Percentiles rank a stretch among this genome's conserved stretches.
These are phyloP conservation scores for Rhexocercosporidium sp. DNA, from an alignment of 2,329 filamentous ascomycete species.

Conservation along the genomic window DNA sequence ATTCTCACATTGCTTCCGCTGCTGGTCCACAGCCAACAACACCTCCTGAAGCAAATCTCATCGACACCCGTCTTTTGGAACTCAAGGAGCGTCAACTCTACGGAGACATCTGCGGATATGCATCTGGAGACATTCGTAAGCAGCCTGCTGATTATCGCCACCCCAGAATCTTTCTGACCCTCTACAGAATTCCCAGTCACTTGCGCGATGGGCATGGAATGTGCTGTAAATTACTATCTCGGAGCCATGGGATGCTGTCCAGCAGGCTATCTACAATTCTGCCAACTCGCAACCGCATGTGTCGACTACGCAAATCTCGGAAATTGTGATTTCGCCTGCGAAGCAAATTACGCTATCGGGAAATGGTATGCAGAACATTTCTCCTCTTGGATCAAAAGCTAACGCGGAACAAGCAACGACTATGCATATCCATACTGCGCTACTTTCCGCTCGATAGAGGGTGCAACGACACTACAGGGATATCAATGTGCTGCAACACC, in stretches of 20 bases:
- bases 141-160: no score
- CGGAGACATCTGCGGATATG: not conserved
- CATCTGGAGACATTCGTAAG: not conserved
- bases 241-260: not conserved
- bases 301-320: conserved; percentile 32
- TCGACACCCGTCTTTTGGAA: not conserved
- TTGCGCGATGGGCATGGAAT: not conserved
- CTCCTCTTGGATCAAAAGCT: not conserved
- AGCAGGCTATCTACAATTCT: conserved; percentile 41
- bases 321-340: not conserved
- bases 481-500: not conserved
- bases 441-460: not conserved
- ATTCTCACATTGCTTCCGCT: not conserved
- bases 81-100: not conserved
- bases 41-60: not conserved
- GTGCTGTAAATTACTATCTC: not conserved
- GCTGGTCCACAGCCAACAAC: not conserved
- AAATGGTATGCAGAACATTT: not conserved
- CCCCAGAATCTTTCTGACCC: not conserved
- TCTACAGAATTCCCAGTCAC: not conserved
- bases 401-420: not conserved
- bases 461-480: not conserved
- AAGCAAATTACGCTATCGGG: not conserved
- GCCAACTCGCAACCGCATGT: conserved; percentile 46
- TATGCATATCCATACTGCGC: conserved; percentile 1